Evolutionary conservation across 306 rosid genomes (phyloP), one percentile per base, ranked within the genome.

Genomic region (Pterocarpus macrocarpus): DNA sequence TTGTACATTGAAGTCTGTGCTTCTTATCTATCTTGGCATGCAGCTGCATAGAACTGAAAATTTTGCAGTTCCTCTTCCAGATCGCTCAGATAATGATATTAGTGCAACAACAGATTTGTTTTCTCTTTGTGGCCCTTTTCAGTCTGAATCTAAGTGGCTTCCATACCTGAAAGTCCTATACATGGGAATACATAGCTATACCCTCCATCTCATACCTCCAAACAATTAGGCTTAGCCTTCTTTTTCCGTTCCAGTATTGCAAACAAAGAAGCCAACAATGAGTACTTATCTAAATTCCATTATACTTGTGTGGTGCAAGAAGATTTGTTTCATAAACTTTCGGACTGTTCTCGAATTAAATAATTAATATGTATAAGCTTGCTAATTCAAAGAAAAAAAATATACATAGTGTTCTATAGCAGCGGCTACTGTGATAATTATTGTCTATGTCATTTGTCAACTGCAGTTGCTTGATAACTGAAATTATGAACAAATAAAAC

Each of bases 1-100:
- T 72, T 71, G 64, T 86, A 79, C 97, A 81, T 89, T 82, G 93
- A 87, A 90, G 82, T 90, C 83, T 81, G 91, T 81, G 93, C 90
- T 87, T 65, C 32, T 17, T 53, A 9, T 70, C 44, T 71, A 73
- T 66, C 68, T 81, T 81, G 85, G 80, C 88, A 78, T 73, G 86
- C 61, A 73, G 72, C 50, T 64, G 64, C 62, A n/a, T 16, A 78
- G 16, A 84, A 81, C 87, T 75, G 76, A 77, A 70, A 81, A 82
- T 64, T 65, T 80, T 81, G 80, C 80, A 79, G 82, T 83, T 39
- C 81, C 81, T 81, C 77, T 52, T 57, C 76, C 80, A 56, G 83
- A 87, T 63, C 45, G 28, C 77, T 70, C 83, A 71, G 76, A 69
- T 70, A 73, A 76, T 77, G 76, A 79, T 71, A 70, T 44, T 70